Percentiles rank a stretch among this genome's conserved stretches.
Evolutionary conservation across 2,329 filamentous ascomycete species (phyloP).

Genomic region (Zymoseptoria pseudotritici): DNA sequence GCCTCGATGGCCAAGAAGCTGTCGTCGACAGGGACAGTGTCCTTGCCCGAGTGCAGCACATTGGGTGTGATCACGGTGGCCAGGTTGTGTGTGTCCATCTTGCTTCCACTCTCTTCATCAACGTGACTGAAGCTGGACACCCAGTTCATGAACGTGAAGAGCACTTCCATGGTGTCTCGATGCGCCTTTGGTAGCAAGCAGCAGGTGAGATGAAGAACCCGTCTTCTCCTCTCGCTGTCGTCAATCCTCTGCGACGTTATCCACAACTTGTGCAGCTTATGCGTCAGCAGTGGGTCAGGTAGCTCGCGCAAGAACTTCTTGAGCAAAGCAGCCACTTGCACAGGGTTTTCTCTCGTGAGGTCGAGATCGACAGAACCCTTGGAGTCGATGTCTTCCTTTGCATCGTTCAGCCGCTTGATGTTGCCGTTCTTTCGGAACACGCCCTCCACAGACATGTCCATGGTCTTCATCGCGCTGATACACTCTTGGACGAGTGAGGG

Average conservation of each 20-base stretch:
- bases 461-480: conserved; percentile 89
- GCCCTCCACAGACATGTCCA: conserved; percentile 97
- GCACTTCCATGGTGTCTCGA: conserved; percentile 85
- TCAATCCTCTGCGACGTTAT: conserved; percentile 79
- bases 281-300: conserved; percentile 87
- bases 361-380: conserved; percentile 80
- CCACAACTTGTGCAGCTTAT: conserved; percentile 89
- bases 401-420: conserved; percentile 83
- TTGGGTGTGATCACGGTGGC: conserved; percentile 97
- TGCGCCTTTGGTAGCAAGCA: conserved; percentile 89
- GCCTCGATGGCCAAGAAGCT: conserved; percentile 92
- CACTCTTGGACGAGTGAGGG: conserved; percentile 94
- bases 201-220: conserved; percentile 82
- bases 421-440: conserved; percentile 99
- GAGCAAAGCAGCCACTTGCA: conserved; percentile 85
- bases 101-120: conserved; percentile 92
- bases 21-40: conserved; percentile 52
- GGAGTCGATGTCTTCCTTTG: conserved; percentile 77
- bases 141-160: conserved; percentile 97
- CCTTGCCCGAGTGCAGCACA: conserved; percentile 54
- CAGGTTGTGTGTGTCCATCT: conserved; percentile 98
- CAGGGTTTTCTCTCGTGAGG: conserved; percentile 78
- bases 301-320: conserved; percentile 94
- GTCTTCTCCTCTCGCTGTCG: conserved; percentile 72
- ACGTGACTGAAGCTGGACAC: conserved; percentile 94